Conservation (phyloP, 1,139 yeast genomes). For the Debaryomyces coudertii region DNA sequence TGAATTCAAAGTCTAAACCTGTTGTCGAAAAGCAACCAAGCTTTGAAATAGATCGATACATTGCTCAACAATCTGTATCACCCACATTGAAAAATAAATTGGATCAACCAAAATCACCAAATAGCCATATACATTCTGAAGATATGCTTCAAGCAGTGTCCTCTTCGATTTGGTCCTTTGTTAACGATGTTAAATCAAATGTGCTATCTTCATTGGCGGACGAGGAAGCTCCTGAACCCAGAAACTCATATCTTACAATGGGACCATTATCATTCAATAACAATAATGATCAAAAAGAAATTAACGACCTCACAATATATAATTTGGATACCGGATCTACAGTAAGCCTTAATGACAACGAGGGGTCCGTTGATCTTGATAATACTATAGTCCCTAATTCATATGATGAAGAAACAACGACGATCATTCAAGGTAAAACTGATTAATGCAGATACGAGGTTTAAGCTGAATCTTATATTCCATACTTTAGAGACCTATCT, state of each 20-base stretch:
- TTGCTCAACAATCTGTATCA: constrained; percentile 10
- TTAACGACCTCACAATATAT: constrained; percentile 20
- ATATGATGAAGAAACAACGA: constrained; percentile 13
- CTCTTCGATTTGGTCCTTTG: constrained; percentile 50
- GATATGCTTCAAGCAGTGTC: constrained; percentile 49
- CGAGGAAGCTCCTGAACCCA: constrained; percentile 20
- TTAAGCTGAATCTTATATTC: neutral
- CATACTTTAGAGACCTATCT: constrained; percentile 2
- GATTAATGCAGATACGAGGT: neutral
- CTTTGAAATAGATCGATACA: constrained; percentile 17
- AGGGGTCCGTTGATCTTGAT: neutral
- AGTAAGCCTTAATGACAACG: constrained; percentile 20
- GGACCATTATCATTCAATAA: neutral
- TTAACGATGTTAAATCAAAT: constrained; percentile 45
- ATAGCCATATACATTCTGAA: constrained; percentile 20
- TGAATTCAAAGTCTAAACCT: constrained; percentile 23
- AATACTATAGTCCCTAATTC: constrained; percentile 9
- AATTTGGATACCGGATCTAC: constrained; percentile 36
- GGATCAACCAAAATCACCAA: neutral
- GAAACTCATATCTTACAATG: neutral
- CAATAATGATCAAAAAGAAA: neutral
- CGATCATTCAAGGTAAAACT: neutral
- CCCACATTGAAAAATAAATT: neutral
- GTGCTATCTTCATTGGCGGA: constrained; percentile 42
- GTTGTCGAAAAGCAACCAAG: neutral